Percentiles rank a stretch among this genome's conserved stretches.
These are phyloP conservation scores for Geotrichum ghanense DNA, from an alignment of 805 yeast species.

Conservation along the genomic window DNA sequence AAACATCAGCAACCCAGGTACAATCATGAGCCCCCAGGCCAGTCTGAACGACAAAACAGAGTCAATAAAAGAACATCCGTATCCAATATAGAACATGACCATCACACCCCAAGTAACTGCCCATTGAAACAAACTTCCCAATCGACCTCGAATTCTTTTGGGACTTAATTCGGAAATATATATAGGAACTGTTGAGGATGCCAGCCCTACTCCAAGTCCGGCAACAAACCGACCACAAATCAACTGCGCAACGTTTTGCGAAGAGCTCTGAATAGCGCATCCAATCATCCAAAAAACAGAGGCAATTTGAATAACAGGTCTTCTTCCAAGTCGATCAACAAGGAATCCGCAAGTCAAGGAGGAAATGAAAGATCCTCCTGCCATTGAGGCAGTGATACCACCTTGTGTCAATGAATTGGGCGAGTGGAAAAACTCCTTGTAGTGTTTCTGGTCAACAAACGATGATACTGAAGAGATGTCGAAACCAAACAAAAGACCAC, in stretches of 20 bases:
- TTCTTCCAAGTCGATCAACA: slow-evolving; percentile 47
- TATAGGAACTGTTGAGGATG: slow-evolving; percentile 56
- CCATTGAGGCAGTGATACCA: slow-evolving; percentile 61
- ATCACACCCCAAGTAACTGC: slow-evolving; percentile 56
- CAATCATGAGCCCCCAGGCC: neutral
- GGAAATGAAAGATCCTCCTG: slow-evolving; percentile 68
- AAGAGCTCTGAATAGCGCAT: slow-evolving; percentile 39
- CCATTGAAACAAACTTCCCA: slow-evolving; percentile 52
- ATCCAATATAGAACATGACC: slow-evolving; percentile 47
- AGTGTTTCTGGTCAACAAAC: slow-evolving; percentile 41
- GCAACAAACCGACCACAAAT: slow-evolving; percentile 48
- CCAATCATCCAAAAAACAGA: slow-evolving; percentile 53
- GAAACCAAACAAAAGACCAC: slow-evolving; percentile 67
- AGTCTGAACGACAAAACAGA: slow-evolving; percentile 5
- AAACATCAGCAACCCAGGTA: neutral
- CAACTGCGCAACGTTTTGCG: slow-evolving; percentile 37
- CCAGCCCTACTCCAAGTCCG: slow-evolving; percentile 56
- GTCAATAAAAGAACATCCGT: slow-evolving; percentile 42
- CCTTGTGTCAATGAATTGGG: slow-evolving; percentile 58
- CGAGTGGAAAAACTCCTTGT: slow-evolving; percentile 37
- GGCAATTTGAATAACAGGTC: slow-evolving; percentile 40
- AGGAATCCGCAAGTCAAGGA: slow-evolving; percentile 42
- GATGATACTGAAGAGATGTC: slow-evolving; percentile 73
- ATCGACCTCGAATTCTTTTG: slow-evolving; percentile 45
- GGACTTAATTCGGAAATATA: slow-evolving; percentile 57